A percentile compares a stretch with the other conserved stretches of the same genome.
Conservation (phyloP, 2,329 filamentous ascomycete genomes). For the Ceratocystis smalleyi region DNA sequence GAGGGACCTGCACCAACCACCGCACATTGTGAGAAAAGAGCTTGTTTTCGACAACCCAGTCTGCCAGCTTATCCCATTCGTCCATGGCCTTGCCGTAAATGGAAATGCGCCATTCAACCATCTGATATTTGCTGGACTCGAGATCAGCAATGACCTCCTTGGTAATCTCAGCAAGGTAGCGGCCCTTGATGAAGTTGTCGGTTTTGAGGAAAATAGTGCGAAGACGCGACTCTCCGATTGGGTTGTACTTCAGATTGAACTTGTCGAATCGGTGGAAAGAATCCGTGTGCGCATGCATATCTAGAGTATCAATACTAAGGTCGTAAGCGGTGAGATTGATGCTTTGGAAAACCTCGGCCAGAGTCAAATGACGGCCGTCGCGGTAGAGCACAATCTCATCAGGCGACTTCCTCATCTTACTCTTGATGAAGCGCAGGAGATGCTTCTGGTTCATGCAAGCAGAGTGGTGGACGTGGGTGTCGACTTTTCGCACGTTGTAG, state of each 20-base stretch:
- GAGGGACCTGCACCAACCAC: slow-evolving; percentile 90
- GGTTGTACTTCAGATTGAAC: slow-evolving; percentile 98
- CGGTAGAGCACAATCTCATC: slow-evolving; percentile 86
- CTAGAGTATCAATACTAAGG: slow-evolving; percentile 90
- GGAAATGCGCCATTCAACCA: slow-evolving; percentile 98
- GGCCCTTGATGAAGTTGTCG: slow-evolving; percentile 90
- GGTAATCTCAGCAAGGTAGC: slow-evolving; percentile 92
- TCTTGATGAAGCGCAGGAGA: slow-evolving; percentile 94
- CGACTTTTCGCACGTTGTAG: slow-evolving; percentile 96
- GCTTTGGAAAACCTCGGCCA: slow-evolving; percentile 88
- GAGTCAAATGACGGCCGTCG: slow-evolving; percentile 79
- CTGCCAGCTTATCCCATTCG: slow-evolving; percentile 95
- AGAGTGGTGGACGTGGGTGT: slow-evolving; percentile 97
- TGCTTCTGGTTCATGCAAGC: slow-evolving; percentile 99
- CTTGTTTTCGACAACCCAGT: slow-evolving; percentile 97
- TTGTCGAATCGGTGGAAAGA: slow-evolving; percentile 99
- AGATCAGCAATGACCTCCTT: slow-evolving; percentile 95
- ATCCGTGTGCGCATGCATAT: slow-evolving; percentile 98
- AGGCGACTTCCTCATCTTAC: slow-evolving; percentile 97
- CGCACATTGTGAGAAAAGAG: slow-evolving; percentile 94
- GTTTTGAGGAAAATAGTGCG: slow-evolving; percentile 98
- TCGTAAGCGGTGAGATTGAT: slow-evolving; percentile 97
- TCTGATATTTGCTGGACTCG: slow-evolving; percentile 97
- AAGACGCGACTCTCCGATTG: slow-evolving; percentile 83
- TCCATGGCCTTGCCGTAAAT: slow-evolving; percentile 85